phyloP scores from a whole-genome alignment of 352 stramenopile species.

The Globisporangium lucens region DNA sequence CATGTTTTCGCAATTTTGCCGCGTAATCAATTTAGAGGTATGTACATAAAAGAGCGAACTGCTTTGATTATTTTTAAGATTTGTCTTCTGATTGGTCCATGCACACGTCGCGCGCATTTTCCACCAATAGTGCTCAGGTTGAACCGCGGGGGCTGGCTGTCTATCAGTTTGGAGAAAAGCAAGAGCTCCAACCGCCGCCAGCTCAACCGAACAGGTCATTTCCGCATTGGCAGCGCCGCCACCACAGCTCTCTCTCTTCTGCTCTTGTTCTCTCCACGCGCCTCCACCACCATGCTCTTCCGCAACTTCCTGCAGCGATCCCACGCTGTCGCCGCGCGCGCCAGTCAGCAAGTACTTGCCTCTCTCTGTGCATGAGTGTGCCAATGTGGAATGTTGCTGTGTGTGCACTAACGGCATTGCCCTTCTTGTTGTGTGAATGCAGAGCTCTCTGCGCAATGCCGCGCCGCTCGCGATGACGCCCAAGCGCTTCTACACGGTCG shows the following conservation, averaged over 20 bases:
- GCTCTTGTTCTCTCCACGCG: background rate
- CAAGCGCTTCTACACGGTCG: slow-evolving; percentile 20
- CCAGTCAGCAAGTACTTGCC: slow-evolving; percentile 1
- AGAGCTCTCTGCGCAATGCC: background rate
- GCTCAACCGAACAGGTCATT: slow-evolving; percentile 1
- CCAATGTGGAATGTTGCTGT: too few species aligned
- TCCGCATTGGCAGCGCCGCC: slow-evolving; percentile 4
- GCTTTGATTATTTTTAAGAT: too few species aligned
- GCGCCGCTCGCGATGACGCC: slow-evolving; percentile 3
- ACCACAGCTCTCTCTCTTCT: background rate
- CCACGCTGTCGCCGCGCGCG: slow-evolving; percentile 1
- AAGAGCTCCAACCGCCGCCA: background rate
- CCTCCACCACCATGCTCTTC: slow-evolving; percentile 5
- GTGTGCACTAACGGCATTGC: background rate
- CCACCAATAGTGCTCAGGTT: background rate
- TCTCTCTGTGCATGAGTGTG: background rate
- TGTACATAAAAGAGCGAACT: background rate
- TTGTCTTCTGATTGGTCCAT: background rate
- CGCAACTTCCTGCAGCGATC: slow-evolving; percentile 12
- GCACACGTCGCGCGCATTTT: background rate
- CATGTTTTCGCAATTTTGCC: background rate
- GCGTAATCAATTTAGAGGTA: background rate
- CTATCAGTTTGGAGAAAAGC: background rate
- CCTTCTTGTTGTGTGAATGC: background rate
- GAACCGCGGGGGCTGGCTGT: background rate